Evolutionary conservation across 108 stramenopile genomes (phyloP), one percentile per base, ranked within the genome.

Genomic region (Phaeodactylum tricornutum): DNA sequence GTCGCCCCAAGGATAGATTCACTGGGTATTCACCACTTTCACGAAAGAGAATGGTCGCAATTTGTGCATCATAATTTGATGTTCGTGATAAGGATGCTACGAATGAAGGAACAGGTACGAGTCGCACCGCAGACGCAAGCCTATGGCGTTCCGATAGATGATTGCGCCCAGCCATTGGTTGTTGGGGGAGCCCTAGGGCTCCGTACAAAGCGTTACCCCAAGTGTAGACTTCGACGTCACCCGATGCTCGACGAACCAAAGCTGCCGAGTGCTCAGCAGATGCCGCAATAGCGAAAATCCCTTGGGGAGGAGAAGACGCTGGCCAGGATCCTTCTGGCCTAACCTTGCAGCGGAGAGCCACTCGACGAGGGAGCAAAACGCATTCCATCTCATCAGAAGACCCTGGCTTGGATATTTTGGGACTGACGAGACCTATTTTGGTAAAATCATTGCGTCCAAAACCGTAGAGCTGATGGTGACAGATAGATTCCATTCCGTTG

Each of bases 401-500:
- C 3, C 9, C 29, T 4, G 40, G 3, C 31, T 57, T 47, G 42
- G 19, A 32, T 41, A 17, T 24, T 34, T 50, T 55, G 22, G 72
- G 55, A 38, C 78, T 69, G 6, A 75, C 55, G 50, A 89, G 44
- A 9, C 87, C 87, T 38, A 89, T 62, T 50, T 84, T 85, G 73
- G 69, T 75, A 31, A 66, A 57, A 33, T 78, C 59, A 48, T 89
- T 89, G 43, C 64, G 62, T 21, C 87, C 87, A 69, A 89, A 89
- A 5, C 72, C 87, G 59, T 89, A 89, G 33, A 85, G 52, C 57
- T 89, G 87, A 41, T 89, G 83, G 55, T 83, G 71, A 7, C 50
- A 38, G 27, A 66, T 43, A 19, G 73, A 62, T 46, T 63, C 40
- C 52, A 54, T 59, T 24, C 25, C 3, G 33, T 31, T 11, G n/a